These are phyloP conservation scores for Suhomyces bokatorum DNA, from an alignment of 1,139 yeast genomes.

Conservation along the genomic window DNA sequence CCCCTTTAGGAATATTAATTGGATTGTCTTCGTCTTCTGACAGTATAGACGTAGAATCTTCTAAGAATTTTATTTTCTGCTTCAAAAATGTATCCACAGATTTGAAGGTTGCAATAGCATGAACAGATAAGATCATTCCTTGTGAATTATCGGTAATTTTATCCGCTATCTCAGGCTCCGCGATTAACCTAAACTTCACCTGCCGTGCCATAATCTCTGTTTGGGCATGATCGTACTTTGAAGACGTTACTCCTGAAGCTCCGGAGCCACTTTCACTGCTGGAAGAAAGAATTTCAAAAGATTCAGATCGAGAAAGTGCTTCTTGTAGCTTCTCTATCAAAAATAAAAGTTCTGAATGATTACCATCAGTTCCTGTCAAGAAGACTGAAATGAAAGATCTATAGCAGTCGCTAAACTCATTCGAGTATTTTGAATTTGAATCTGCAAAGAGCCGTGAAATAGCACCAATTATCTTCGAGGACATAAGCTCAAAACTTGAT, in stretches of 20 bases:
- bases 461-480: conserved; percentile 62
- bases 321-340: conserved; percentile 67
- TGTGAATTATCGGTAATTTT: conserved; percentile 33
- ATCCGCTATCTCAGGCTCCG: conserved; percentile 27
- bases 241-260: conserved; percentile 5
- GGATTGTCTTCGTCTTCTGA: background rate
- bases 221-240: conserved; percentile 21
- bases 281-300: conserved; percentile 68
- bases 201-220: conserved; percentile 75
- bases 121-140: conserved; percentile 65
- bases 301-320: conserved; percentile 71
- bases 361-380: conserved; percentile 23
- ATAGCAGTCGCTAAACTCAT: conserved; percentile 30
- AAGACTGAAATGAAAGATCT: conserved; percentile 53
- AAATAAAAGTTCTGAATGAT: conserved; percentile 36
- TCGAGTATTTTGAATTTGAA: conserved; percentile 13
- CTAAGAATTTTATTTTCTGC: conserved; percentile 27
- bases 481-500: conserved; percentile 75
- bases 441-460: conserved; percentile 44
- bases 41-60: background rate
- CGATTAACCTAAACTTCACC: conserved; percentile 55
- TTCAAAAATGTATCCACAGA: conserved; percentile 66
- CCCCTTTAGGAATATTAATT: background rate
- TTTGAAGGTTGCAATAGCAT: conserved; percentile 83
- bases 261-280: conserved; percentile 28